Evolutionary conservation across 352 stramenopile species (phyloP), one percentile per base, ranked within the genome.

Genomic region (Globisporangium spinosum): DNA sequence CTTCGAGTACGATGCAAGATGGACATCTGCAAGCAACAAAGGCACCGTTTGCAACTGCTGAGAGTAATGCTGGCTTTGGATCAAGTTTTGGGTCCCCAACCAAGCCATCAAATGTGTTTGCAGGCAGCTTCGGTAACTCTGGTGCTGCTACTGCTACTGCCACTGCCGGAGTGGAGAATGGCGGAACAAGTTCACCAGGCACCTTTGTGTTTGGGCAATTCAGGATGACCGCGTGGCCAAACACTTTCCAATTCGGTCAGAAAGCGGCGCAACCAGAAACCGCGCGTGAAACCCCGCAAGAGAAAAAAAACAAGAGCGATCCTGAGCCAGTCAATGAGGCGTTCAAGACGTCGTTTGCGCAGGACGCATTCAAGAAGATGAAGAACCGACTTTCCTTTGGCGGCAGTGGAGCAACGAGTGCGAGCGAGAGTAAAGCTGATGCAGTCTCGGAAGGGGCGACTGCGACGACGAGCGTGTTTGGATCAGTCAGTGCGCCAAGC

Each of bases 301-400:
- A 54, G 27, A 32, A 35, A 23, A 43, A 13, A 1, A 3, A 20
- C 34, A 47, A 62, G 23, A 43, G 17, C 23, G 10, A 27, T n/a
- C 8, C 25, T 22, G 59, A 40, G 1, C 20, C 15, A 17, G 17
- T 20, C 1, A 32, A 1, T 38, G 45, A 58, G 13, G 13, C 35
- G 25, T 70, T 70, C 25, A 62, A 67, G 66, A 71, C 66, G 7
- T 32, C 58, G 15, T 47, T 71, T 45, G 66, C 66, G 12, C 61
- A 67, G n/a, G 60, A 67, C 54, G 66, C 66, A 32, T 71, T 67
- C 47, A 59, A 47, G 38, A 67, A 62, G 25, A 67, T 71, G 66
- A 67, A 67, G 34, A 58, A 22, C 12, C 51, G 66, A 9, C 54
- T 66, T 13, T 69, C 55, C 5, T 60, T 61, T 45, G 35, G 62